These are phyloP conservation scores for Lipomyces starkeyi DNA, from an alignment of 805 yeast species.

Conservation along the genomic window DNA sequence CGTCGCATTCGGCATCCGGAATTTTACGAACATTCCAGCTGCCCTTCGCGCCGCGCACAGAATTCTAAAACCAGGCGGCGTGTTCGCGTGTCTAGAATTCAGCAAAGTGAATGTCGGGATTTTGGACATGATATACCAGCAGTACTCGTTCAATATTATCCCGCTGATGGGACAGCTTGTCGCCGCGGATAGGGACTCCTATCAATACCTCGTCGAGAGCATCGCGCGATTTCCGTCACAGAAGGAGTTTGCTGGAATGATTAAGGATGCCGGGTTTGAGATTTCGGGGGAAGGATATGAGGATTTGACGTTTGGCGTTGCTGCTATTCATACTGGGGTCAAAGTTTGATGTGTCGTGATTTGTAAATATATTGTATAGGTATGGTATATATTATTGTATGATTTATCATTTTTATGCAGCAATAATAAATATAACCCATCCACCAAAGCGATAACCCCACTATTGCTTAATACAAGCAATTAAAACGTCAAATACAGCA, in stretches of 20 bases:
- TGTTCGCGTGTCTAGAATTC: conserved; percentile 94
- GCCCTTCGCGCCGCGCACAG: conserved; percentile 96
- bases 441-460: background rate
- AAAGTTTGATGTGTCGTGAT: conserved; percentile 48
- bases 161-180: conserved; percentile 96
- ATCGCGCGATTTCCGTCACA: conserved; percentile 91
- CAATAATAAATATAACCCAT: background rate
- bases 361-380: background rate
- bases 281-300: conserved; percentile 92
- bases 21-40: conserved; percentile 92
- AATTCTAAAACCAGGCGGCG: conserved; percentile 95
- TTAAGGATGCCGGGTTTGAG: conserved; percentile 91
- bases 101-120: conserved; percentile 79
- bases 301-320: conserved; percentile 90
- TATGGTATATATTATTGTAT: background rate
- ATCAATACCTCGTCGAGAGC: conserved; percentile 94
- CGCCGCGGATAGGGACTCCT: conserved; percentile 94
- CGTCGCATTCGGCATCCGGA: conserved; percentile 95
- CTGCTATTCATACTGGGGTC: conserved; percentile 94
- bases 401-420: background rate
- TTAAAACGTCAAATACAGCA: conserved; percentile 78
- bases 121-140: conserved; percentile 77
- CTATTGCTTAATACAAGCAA: background rate
- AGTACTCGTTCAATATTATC: conserved; percentile 83
- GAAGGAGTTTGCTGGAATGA: conserved; percentile 88